Evolutionary conservation across 768 basidiomycete species (phyloP), one percentile per base, ranked within the genome.

Genomic region (Astraeus odoratus): DNA sequence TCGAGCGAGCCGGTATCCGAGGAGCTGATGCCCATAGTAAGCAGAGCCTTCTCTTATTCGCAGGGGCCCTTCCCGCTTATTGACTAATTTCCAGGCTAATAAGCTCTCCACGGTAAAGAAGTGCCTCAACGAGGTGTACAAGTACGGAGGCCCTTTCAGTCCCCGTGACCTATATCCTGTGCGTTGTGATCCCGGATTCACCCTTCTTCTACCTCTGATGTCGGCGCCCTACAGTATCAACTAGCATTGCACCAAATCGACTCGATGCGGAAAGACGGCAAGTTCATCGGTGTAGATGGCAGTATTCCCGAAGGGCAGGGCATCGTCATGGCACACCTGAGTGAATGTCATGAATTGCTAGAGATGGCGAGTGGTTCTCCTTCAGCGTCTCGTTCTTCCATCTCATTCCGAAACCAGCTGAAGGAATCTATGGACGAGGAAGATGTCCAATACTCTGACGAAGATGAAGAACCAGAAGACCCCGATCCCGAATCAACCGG

Each of bases 1-100:
- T 92, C 92, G 16, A 91, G 88, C 51, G 95, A 97, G 67, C 96
- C 96, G 0, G 93, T 99, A 2, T 95, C 92, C 0, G 96, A 99
- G 65, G 96, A 98, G 64, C 70, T 99, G 13, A 98, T 97, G 88
- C 94, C 94, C 5, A 78, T 96, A 30, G 94, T 94, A 64, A 44
- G 78, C 59, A 31, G 58, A 35, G 36, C 45, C 8, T 19, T 41
- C 15, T 44, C 27, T 0, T 18, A 29, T 42, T n/a, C n/a, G n/a
- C n/a, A n/a, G 2, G 31, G 43, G 18, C 36, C 23, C 16, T 8
- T 31, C 34, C 13, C 30, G 10, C 26, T 20, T 25, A 29, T 54
- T 35, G 39, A 18, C 20, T 19, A 23, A 38, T 33, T 40, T 25
- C 2, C 51, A 95, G 93, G 92, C 94, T 5, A 97, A 97, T 69